Base-by-base conservation (phyloP, 73 alveolate species). In the Paramecium primaurelia region DNA sequence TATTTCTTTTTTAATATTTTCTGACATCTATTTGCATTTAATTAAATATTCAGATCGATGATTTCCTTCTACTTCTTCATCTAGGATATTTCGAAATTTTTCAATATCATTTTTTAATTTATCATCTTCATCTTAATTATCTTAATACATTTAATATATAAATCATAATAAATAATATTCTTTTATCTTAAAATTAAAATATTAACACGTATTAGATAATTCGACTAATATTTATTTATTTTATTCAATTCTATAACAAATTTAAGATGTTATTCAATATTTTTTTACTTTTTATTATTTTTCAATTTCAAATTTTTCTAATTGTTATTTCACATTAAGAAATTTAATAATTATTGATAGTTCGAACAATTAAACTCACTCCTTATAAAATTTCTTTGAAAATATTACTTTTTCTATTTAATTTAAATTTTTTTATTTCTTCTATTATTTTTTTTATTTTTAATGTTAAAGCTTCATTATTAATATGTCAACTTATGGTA, bases 51-150 rank as follows among this genome's bases (percentile, higher is more conserved):
- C 88, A 22, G 38, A 30, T 75, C 69, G 8, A 34, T 75, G 47
- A 38, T 75, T 30, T 14, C 68, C 88, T 25, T 75, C 88, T 8
- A 75, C 68, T n/a, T 75, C 88, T 22, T 42, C 58, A 37, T 75
- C 88, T 12, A 75, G 47, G 8, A 75, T 18, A 42, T 34, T 42
- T 22, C 47, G 36, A 34, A 75, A 42, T 38, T 37, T 38, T 75
- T 75, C 84, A 28, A 64, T 64, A 64, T 64, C 84, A 28, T 64
- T 28, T 64, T 34, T 64, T 34, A 64, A 64, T 64, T 64, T 64
- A 64, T 64, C 84, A 64, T 64, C 84, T 64, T 64, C 84, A 64
- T 64, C 84, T 32, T 25, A 28, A 64, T 64, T 64, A 28, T 64
- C 47, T 64, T 32, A 32, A 64, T 64, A 32, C 42, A 64, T 64